Conservation (phyloP, 768 basidiomycete species). For the Termitomyces sp. region DNA sequence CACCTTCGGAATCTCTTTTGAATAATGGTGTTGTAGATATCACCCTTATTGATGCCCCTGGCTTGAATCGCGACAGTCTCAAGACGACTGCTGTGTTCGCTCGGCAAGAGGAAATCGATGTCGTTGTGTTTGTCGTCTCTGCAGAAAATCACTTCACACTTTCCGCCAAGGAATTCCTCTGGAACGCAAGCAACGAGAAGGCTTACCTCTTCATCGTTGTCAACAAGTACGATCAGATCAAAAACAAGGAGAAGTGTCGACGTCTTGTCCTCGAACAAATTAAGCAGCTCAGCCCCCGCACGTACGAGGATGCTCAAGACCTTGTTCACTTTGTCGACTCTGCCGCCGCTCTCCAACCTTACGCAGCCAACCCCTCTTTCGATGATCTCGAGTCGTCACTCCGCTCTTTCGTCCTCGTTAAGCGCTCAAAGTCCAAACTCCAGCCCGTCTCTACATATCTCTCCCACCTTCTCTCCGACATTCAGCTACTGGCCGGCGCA, state of each 20-base stretch:
- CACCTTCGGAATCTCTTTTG: slow-evolving; percentile 76
- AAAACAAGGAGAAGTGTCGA: slow-evolving; percentile 90
- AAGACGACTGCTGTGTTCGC: slow-evolving; percentile 95
- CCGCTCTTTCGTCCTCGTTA: slow-evolving; percentile 92
- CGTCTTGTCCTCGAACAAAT: slow-evolving; percentile 90
- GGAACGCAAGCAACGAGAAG: slow-evolving; percentile 92
- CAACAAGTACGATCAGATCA: slow-evolving; percentile 95
- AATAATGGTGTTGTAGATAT: slow-evolving; percentile 97
- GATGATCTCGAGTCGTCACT: slow-evolving; percentile 85
- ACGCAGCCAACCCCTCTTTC: slow-evolving; percentile 64
- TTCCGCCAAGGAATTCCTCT: slow-evolving; percentile 91
- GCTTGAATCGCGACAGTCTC: slow-evolving; percentile 90
- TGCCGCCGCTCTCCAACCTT: slow-evolving; percentile 62
- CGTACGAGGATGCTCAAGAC: slow-evolving; percentile 85
- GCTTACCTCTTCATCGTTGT: slow-evolving; percentile 98
- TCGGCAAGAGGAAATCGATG: slow-evolving; percentile 97
- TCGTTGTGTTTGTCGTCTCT: slow-evolving; percentile 95
- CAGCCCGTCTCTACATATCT: slow-evolving; percentile 91
- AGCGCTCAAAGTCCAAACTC: slow-evolving; percentile 94
- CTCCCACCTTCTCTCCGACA: slow-evolving; percentile 80
- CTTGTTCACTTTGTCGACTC: slow-evolving; percentile 99
- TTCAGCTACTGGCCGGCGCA: slow-evolving; percentile 80
- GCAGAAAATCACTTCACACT: slow-evolving; percentile 99
- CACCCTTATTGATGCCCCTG: slow-evolving; percentile 96
- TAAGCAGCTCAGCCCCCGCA: slow-evolving; percentile 85